phyloP scores from a whole-genome alignment of 1,284 basidiomycete genomes.

The Pyrrhoderma noxium region DNA sequence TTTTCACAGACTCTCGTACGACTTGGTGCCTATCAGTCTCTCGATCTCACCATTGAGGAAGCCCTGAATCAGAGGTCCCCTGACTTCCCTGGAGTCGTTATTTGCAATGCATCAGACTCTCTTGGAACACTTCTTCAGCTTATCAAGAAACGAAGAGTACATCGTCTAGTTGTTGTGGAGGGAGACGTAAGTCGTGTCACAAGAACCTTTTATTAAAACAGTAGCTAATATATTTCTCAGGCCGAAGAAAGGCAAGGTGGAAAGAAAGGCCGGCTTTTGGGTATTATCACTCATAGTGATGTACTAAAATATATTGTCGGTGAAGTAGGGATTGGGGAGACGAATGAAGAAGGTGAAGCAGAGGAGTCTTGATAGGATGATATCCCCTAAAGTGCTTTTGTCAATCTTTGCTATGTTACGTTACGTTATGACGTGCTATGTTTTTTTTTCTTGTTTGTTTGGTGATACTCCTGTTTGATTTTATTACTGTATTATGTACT shows the following conservation, averaged over 20 bases:
- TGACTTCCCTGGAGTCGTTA: conserved; percentile 95
- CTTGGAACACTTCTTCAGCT: conserved; percentile 89
- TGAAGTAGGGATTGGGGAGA: conserved; percentile 43
- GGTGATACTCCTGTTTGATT: not conserved
- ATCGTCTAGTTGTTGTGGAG: conserved; percentile 89
- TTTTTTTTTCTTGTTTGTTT: not conserved
- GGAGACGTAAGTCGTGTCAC: conserved; percentile 50
- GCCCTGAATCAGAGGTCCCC: conserved; percentile 86
- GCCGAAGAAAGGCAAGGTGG: conserved; percentile 71
- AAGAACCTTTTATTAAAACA: not conserved
- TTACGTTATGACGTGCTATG: not conserved
- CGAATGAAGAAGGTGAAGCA: conserved; percentile 22
- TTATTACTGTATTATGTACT: conserved; percentile 16
- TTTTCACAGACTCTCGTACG: conserved; percentile 79
- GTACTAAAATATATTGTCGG: conserved; percentile 85
- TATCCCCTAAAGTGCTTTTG: not conserved
- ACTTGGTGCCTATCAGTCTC: conserved; percentile 88
- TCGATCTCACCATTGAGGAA: conserved; percentile 93
- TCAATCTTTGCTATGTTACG: not conserved
- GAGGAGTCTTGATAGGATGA: not conserved
- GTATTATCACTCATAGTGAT: conserved; percentile 88
- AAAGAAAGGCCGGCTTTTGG: conserved; percentile 78
- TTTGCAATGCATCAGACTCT: conserved; percentile 90
- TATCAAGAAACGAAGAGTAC: conserved; percentile 89
- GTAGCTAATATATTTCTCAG: conserved; percentile 29